These are phyloP conservation scores for Platanthera guangdongensis DNA, from an alignment of 106 monocot genomes.

Conservation along the genomic window DNA sequence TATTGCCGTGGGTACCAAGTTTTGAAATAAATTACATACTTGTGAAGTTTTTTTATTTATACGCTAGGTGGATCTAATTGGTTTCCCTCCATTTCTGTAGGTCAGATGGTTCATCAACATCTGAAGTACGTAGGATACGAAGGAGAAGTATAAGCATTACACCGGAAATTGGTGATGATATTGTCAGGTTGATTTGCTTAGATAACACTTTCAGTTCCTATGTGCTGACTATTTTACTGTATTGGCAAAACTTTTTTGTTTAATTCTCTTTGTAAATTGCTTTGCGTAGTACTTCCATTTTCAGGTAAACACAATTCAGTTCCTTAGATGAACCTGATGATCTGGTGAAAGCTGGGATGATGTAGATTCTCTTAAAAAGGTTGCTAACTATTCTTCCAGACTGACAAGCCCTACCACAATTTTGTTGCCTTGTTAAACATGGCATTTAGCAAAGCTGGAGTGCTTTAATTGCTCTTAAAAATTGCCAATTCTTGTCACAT, in stretches of 20 bases:
- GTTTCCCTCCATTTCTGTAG: constrained; percentile 28
- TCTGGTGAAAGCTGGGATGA: not conserved
- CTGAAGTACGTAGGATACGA: constrained; percentile 53
- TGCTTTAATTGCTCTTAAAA: not conserved
- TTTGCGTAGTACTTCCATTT: not conserved
- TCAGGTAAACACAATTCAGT: not conserved
- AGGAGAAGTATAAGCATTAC: constrained; percentile 91
- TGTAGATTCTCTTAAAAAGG: no score
- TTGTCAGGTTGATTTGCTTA: constrained; percentile 63
- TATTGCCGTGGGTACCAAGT: not conserved
- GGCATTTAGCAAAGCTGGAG: no score
- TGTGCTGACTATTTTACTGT: not conserved
- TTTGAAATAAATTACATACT: not conserved
- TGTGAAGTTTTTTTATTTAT: not conserved
- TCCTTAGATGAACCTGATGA: not conserved
- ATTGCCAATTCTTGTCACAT: not conserved
- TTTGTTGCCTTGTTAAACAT: no score
- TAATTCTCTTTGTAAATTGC: not conserved
- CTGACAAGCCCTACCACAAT: no score
- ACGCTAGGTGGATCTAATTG: constrained; percentile 2
- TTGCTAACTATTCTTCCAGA: no score
- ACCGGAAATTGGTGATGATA: constrained; percentile 95
- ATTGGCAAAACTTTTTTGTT: not conserved
- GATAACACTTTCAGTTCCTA: not conserved
- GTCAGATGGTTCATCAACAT: constrained; percentile 81